Evolutionary conservation across 2,329 filamentous ascomycete genomes (phyloP).

Genomic region (Hypoxylon sp.): DNA sequence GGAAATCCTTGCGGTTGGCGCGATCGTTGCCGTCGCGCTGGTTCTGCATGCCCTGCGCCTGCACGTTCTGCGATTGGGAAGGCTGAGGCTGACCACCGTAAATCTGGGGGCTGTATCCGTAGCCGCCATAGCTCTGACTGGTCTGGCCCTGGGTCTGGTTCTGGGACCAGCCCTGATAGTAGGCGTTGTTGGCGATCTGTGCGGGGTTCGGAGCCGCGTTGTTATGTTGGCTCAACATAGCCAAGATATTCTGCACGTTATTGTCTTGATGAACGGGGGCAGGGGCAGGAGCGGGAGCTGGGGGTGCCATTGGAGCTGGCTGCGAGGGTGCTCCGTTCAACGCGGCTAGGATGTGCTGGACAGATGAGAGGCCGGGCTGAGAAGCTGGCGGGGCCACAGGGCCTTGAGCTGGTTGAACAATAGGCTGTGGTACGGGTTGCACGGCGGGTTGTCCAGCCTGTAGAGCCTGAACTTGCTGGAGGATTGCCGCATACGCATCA

Average conservation of each 20-base stretch:
- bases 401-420: constrained; percentile 41
- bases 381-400: constrained; percentile 45
- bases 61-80: constrained; percentile 10
- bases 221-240: constrained; percentile 15
- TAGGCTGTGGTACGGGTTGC: constrained; percentile 21
- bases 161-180: constrained; percentile 46
- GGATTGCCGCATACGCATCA: constrained; percentile 29
- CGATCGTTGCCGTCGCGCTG: constrained; percentile 52
- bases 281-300: constrained; percentile 10
- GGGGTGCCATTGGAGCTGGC: constrained; percentile 5
- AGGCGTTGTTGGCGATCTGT: constrained; percentile 19
- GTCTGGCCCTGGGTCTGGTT: constrained; percentile 37
- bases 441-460: constrained; percentile 42
- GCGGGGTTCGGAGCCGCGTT: constrained; percentile 14
- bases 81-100: constrained; percentile 20
- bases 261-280: constrained; percentile 26
- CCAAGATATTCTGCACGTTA: constrained; percentile 15
- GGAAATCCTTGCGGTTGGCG: constrained; percentile 56
- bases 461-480: constrained; percentile 50
- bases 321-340: not conserved
- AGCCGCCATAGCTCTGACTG: constrained; percentile 29
- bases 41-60: constrained; percentile 41
- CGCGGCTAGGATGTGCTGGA: constrained; percentile 9
- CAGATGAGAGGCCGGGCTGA: constrained; percentile 2
- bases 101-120: constrained; percentile 36